Conservation (phyloP, 768 basidiomycete genomes). For the Vishniacozyma victoriae region DNA sequence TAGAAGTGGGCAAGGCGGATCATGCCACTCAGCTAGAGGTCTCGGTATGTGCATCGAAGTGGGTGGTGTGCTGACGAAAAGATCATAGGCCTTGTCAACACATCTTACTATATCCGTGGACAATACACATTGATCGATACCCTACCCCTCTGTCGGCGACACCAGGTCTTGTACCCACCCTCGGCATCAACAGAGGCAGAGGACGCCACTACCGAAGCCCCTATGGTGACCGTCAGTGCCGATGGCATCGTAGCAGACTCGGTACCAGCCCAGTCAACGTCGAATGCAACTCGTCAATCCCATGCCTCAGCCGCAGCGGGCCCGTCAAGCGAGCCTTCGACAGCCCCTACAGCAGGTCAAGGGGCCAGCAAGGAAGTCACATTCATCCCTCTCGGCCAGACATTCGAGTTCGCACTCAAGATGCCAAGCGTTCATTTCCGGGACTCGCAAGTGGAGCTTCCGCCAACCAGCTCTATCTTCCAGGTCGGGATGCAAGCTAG, state of each 20-base stretch:
- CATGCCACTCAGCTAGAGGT: conserved; percentile 27
- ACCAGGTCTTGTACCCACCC: conserved; percentile 19
- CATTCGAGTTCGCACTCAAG: conserved; percentile 24
- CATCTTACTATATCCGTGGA: conserved; percentile 34
- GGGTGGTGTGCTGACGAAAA: conserved; percentile 1
- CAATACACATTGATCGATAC: conserved; percentile 41
- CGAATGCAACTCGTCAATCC: not conserved
- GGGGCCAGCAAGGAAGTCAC: conserved; percentile 14
- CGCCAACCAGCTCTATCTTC: conserved; percentile 26
- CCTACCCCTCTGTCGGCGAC: conserved; percentile 17
- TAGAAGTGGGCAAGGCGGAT: conserved; percentile 37
- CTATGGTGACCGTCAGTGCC: not conserved
- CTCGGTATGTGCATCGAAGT: conserved; percentile 17
- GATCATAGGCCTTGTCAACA: conserved; percentile 32
- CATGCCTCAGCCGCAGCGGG: not conserved
- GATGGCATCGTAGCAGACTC: not conserved
- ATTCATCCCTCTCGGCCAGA: conserved; percentile 12
- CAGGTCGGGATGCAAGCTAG: conserved; percentile 39
- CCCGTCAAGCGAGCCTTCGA: not conserved
- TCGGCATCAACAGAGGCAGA: not conserved
- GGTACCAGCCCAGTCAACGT: not conserved
- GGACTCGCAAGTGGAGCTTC: conserved; percentile 21
- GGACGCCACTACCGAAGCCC: not conserved
- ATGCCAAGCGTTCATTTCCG: conserved; percentile 31
- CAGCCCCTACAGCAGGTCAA: not conserved